Evolutionary conservation across 441 rosid species (phyloP).

Genomic region (Populus hybrid): DNA sequence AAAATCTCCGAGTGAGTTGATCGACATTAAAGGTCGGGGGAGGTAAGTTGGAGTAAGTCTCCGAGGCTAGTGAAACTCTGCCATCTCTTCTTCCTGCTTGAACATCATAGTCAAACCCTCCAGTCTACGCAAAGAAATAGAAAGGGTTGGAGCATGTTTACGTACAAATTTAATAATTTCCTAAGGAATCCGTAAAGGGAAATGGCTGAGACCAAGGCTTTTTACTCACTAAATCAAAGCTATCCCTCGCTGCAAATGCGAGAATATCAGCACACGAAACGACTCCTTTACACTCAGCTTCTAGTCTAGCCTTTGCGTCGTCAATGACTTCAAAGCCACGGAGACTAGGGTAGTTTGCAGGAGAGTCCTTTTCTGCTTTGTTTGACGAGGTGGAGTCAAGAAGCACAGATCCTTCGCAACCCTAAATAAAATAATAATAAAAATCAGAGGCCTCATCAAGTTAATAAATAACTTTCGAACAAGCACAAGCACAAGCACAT

Average conservation of each 20-base stretch:
- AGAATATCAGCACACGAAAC: conserved; percentile 17
- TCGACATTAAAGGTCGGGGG: conserved; percentile 32
- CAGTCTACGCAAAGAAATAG: background rate
- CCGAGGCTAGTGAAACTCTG: conserved; percentile 33
- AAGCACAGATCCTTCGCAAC: conserved; percentile 9
- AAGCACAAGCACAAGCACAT: conserved; percentile 8
- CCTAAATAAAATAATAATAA: background rate
- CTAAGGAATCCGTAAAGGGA: background rate
- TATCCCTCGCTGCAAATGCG: conserved; percentile 9
- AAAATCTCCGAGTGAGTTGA: conserved; percentile 36
- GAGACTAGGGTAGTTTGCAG: background rate
- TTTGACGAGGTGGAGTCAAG: background rate
- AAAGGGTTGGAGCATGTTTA: background rate
- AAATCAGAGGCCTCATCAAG: no score
- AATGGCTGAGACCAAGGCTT: no score
- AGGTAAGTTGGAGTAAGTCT: conserved; percentile 28
- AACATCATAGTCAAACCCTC: background rate
- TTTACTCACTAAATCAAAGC: conserved; percentile 2
- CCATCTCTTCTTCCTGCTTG: conserved; percentile 47
- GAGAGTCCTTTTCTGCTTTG: background rate
- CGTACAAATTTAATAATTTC: background rate
- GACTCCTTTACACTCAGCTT: background rate
- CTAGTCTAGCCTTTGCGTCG: conserved; percentile 8
- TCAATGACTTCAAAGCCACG: conserved; percentile 6
- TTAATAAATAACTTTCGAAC: background rate